phyloP scores from a whole-genome alignment of 2,329 filamentous ascomycete genomes.

The Paecilomyces variotii region DNA sequence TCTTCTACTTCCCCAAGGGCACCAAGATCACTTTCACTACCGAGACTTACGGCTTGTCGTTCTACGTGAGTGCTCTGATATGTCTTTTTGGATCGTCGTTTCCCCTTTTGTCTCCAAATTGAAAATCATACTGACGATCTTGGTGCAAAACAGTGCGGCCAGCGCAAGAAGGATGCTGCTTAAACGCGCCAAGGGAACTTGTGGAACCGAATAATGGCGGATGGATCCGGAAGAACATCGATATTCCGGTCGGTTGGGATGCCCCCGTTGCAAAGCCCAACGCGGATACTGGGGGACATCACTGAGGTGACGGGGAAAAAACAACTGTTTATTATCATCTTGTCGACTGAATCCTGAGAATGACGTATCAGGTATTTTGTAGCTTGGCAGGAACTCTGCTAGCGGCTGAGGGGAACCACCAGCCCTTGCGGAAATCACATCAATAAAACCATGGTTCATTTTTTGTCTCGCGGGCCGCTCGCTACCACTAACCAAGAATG shows the following conservation, averaged over 20 bases:
- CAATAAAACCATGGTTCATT: neutral
- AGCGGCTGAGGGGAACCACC: neutral
- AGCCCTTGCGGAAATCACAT: neutral
- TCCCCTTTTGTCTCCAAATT: neutral
- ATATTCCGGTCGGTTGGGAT: neutral
- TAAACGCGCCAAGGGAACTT: conserved; percentile 4
- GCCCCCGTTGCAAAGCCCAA: neutral
- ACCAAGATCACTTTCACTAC: conserved; percentile 59
- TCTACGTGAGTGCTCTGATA: conserved; percentile 36
- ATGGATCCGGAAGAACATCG: neutral
- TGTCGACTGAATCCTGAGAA: neutral
- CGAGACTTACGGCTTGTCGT: conserved; percentile 52
- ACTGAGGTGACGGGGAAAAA: neutral
- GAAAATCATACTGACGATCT: neutral
- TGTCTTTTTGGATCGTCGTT: neutral
- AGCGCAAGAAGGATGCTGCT: conserved; percentile 19
- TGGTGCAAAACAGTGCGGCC: conserved; percentile 11
- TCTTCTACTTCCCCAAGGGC: conserved; percentile 62
- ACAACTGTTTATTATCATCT: neutral
- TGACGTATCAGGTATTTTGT: neutral
- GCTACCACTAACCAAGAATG: neutral
- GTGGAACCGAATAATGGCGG: neutral
- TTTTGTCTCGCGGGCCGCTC: neutral
- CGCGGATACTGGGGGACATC: neutral
- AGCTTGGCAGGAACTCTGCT: neutral